Conservation (phyloP, 1,284 basidiomycete species). For the Ganoderma sinense region DNA sequence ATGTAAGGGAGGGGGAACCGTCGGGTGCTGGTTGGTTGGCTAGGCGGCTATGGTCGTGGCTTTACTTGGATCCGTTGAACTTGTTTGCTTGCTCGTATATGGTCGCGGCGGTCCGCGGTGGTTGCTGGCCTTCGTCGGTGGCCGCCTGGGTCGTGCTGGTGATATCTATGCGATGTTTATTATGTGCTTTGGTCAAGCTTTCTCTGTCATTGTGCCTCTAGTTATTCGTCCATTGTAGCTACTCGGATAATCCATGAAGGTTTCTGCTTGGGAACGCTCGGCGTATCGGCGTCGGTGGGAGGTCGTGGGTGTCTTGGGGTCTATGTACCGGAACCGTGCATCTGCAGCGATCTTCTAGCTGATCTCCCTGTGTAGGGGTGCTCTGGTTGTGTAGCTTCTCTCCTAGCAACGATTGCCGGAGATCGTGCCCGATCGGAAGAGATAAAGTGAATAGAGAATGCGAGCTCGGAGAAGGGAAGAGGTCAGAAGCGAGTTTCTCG, state of each 20-base stretch:
- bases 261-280: not conserved
- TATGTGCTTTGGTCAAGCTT: constrained; percentile 13
- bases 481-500: not conserved
- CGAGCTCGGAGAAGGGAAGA: not conserved
- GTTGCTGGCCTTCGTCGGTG: not conserved
- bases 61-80: not conserved
- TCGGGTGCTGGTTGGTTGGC: not conserved
- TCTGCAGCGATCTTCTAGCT: not conserved
- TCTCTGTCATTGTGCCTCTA: not conserved
- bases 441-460: not conserved
- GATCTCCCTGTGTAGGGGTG: not conserved
- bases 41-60: not conserved
- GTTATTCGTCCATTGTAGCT: constrained; percentile 11
- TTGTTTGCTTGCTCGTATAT: not conserved
- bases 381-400: not conserved
- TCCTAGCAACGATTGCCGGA: not conserved
- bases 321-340: not conserved
- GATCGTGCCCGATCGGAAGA: not conserved
- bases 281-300: too few relatives aligned
- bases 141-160: not conserved
- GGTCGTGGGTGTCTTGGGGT: not conserved
- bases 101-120: not conserved
- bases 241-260: constrained; percentile 10
- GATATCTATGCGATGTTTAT: constrained; percentile 12
- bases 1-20: constrained; percentile 20